These are phyloP conservation scores for Bruguiera hainesii DNA, from an alignment of 441 rosid species.

Conservation along the genomic window DNA sequence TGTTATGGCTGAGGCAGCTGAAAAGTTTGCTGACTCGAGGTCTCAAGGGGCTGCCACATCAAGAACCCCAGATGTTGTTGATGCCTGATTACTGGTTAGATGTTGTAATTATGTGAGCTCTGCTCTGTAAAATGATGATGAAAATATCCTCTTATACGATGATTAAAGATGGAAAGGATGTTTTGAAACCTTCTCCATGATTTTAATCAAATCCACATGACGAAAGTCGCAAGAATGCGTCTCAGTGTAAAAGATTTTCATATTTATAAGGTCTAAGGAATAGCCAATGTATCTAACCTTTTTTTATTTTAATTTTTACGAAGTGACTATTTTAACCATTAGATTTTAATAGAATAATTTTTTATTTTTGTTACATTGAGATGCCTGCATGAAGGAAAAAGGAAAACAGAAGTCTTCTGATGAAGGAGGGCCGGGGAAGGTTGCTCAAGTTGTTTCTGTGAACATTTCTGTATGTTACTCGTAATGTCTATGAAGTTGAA, in stretches of 20 bases:
- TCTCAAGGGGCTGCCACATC: background rate
- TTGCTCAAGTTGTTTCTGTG: background rate
- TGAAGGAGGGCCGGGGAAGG: no score
- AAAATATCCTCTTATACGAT: background rate
- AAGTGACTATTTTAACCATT: no score
- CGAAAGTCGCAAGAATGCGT: no score
- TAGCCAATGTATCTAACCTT: accelerated
- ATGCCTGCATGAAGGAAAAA: no score
- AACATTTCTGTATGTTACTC: background rate
- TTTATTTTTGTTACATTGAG: no score
- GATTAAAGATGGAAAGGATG: background rate
- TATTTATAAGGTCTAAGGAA: no score
- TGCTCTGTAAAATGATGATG: background rate
- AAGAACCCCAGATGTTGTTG: background rate
- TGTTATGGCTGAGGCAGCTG: conserved; percentile 71
- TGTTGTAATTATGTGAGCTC: background rate
- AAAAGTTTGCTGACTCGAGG: conserved; percentile 55
- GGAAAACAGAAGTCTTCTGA: background rate
- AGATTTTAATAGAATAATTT: no score
- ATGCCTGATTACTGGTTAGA: background rate
- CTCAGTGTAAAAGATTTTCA: no score
- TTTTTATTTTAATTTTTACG: no score
- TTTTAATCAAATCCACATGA: no score
- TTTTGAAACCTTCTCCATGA: background rate
- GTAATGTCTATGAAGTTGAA: background rate